Percentiles rank a stretch among this genome's conserved stretches.
Conservation (phyloP, 331 rosid species). For the Telfairia occidentalis region DNA sequence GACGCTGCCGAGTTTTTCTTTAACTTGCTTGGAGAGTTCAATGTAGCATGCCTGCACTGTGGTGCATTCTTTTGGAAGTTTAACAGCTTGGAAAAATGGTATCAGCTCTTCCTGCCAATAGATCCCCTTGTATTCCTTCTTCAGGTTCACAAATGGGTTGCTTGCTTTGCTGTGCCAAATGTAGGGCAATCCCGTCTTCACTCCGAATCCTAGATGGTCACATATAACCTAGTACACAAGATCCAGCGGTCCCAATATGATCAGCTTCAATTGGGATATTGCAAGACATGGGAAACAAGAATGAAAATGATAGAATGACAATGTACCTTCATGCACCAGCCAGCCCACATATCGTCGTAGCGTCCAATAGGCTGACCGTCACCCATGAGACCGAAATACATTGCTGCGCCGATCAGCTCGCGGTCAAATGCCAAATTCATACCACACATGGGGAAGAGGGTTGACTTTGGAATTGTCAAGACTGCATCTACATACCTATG, state of each 20-base stretch:
- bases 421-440: slow-evolving; percentile 48
- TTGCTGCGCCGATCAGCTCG: slow-evolving; percentile 41
- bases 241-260: not conserved
- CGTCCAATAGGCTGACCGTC: slow-evolving; percentile 55
- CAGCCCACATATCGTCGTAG: slow-evolving; percentile 57
- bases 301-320: not conserved
- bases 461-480: slow-evolving; percentile 43
- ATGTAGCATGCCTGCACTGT: slow-evolving; percentile 39
- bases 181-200: slow-evolving; percentile 49
- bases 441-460: slow-evolving; percentile 51
- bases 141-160: slow-evolving; percentile 48
- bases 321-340: slow-evolving; percentile 47
- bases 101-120: slow-evolving; percentile 47
- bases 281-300: not conserved
- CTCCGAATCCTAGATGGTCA: slow-evolving; percentile 40
- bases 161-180: slow-evolving; percentile 56
- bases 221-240: slow-evolving; percentile 28
- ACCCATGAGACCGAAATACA: slow-evolving; percentile 55
- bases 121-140: slow-evolving; percentile 51
- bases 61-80: slow-evolving; percentile 31
- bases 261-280: not conserved
- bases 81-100: slow-evolving; percentile 36
- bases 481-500: slow-evolving; percentile 47
- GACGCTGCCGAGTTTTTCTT: slow-evolving; percentile 26
- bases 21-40: slow-evolving; percentile 47